Base-by-base conservation (phyloP, 2,329 filamentous ascomycete genomes). In the Eurotiales sp. region DNA sequence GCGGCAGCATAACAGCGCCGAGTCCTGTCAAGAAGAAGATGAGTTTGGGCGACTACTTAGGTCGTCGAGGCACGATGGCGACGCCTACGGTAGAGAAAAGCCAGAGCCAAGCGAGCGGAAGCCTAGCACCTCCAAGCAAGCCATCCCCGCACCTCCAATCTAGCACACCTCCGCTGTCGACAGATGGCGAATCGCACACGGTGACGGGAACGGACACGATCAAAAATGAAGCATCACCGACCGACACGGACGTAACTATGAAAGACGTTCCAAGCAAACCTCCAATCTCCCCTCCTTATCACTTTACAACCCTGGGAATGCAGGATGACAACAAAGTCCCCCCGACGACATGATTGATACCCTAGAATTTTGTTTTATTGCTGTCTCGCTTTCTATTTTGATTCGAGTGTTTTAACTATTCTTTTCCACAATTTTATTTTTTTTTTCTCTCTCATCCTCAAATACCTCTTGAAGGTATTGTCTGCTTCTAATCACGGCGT, bases 11-110 rank as follows among this genome's bases (percentile, higher is more conserved):
- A 8, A 64, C 69, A 7, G 69, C 71, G n/a, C 70, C 74, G 22
- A 76, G 72, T 57, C 75, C 74, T 2, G 68, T 71, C 15, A 76
- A 77, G 61, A 78, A 77, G 60, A 77, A 77, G 55, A 65, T 77
- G 43, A 77, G 72, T 56, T 59, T 78, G 17, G 74, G 74, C 40
- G 75, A 78, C 56, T 78, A 78, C 55, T 66, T 76, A 49, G 74
- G 66, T 45, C 69, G 70, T 47, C 66, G 71, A 46, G 67, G 68
- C 10, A 72, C 69, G 15, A 57, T 72, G 39, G 61, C 64, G 12
- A 71, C 72, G 0, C 71, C 72, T 6, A 67, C 67, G 0, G 61
- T 64, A 4, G 73, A 76, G 50, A 76, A 72, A 54, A 50, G 61
- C n/a, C 70, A 66, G 36, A 47, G 57, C 3, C 65, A 66, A 42